A percentile compares a stretch with the other conserved stretches of the same genome.
These are phyloP conservation scores for Malus orientalis DNA, from an alignment of 306 rosid species.

Conservation along the genomic window DNA sequence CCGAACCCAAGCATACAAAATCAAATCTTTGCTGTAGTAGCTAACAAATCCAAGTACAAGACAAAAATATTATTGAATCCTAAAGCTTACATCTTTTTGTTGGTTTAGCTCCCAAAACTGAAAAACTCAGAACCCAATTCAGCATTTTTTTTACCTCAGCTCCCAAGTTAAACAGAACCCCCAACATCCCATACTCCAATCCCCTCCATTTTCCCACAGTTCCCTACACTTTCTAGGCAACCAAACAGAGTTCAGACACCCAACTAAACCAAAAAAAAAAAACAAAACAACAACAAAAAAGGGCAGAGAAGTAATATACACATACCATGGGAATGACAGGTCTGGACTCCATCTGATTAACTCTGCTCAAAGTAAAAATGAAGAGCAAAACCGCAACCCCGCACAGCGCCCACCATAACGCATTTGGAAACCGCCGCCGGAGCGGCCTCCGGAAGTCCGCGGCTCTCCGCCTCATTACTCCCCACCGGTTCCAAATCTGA, in stretches of 20 bases:
- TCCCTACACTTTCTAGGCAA: background rate
- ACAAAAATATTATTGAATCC: background rate
- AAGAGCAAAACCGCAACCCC: slow-evolving; percentile 62
- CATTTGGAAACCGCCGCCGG: slow-evolving; percentile 71
- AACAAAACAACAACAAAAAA: background rate
- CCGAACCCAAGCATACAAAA: background rate
- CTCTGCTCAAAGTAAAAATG: slow-evolving; percentile 60
- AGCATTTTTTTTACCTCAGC: background rate
- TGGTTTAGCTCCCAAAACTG: background rate
- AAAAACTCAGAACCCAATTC: background rate
- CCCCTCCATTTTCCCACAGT: background rate
- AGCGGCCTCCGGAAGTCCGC: slow-evolving; percentile 74
- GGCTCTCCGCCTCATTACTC: slow-evolving; percentile 77
- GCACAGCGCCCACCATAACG: slow-evolving; percentile 64
- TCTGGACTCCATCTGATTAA: slow-evolving; percentile 66
- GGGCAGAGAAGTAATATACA: background rate
- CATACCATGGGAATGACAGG: slow-evolving; percentile 56
- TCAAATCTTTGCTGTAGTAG: background rate
- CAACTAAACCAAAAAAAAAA: background rate
- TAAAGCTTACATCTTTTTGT: background rate
- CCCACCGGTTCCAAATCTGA: background rate
- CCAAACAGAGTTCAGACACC: background rate
- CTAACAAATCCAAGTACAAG: background rate
- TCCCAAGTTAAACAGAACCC: background rate
- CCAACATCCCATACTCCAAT: background rate